phyloP scores from a whole-genome alignment of 345 rosid genomes.

The Citrus glauca region DNA sequence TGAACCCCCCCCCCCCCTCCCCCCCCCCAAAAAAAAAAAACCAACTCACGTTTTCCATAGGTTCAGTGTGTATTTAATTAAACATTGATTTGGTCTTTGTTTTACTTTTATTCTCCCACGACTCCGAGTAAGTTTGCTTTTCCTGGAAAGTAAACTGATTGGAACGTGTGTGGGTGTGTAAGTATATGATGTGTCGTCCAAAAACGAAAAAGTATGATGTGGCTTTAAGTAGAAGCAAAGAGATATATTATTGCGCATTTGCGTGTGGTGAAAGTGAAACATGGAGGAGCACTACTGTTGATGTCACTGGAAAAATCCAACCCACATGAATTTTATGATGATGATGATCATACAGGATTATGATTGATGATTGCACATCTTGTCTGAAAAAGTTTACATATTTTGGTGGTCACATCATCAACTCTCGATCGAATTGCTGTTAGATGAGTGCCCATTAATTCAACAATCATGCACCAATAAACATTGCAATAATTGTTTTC shows the following conservation, averaged over 20 bases:
- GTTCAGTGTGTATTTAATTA: background rate
- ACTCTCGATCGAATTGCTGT: background rate
- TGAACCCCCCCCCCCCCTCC: too few species aligned
- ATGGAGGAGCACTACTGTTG: background rate
- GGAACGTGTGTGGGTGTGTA: constrained; percentile 4
- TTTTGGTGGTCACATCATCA: background rate
- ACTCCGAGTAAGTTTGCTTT: constrained; percentile 19
- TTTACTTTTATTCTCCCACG: constrained; percentile 12
- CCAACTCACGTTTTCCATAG: constrained; percentile 27
- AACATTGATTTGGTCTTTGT: background rate
- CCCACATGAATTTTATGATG: background rate
- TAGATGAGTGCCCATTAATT: background rate
- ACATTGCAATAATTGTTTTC: background rate
- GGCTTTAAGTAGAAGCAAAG: constrained; percentile 35
- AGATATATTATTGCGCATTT: constrained; percentile 17
- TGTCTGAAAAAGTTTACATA: background rate
- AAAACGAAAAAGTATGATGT: constrained; percentile 3
- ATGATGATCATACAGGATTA: background rate
- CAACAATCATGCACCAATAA: background rate
- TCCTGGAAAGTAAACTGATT: constrained; percentile 23
- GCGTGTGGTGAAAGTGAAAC: background rate
- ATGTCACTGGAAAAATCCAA: background rate
- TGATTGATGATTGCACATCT: background rate
- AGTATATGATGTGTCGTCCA: constrained; percentile 12
- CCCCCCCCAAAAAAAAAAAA: background rate